Base-by-base conservation (phyloP, 179 eudicot genomes). In the Camellia oleifera region DNA sequence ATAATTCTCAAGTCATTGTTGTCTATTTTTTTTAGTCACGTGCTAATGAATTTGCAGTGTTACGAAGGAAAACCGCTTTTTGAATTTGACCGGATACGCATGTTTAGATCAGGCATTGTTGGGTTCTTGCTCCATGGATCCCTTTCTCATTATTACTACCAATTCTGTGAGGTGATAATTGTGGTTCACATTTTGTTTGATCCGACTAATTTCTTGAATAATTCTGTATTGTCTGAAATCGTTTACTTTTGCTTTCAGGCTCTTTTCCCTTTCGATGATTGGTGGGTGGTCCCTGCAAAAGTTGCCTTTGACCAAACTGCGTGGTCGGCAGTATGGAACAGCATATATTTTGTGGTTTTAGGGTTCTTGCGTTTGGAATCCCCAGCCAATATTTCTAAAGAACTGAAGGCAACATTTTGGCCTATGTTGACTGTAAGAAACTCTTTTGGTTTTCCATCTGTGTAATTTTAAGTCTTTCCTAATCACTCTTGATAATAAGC, bases 281-380 rank as follows among this genome's bases (percentile, higher is more conserved):
- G 99, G 99, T 96, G 99, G 99, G 97, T 86, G 74, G 97, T 96
- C 78, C 99, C 96, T 72, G 82, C 83, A 48, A 96, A 96, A 86
- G 99, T 94, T 69, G 93, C 84, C 66, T 94, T 96, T 85, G 99
- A 96, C 82, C 98, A 96, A 87, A 92, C 98, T 46, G 87, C 82
- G 40, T 96, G 99, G 99, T 75, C 98, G 18, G 96, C 90, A 42
- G 57, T 91, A 73, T 96, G 99, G 99, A 96, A 96, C 85, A 94
- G 97, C 87, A 94, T 96, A 45, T 96, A 96, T 88, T 96, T 76
- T 72, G 80, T 87, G 2, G 90, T 89, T 78, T 74, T 96, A 78
- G 97, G 94, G 20, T 40, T 91, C 15, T 79, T 96, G 79, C 89
- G 99, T 18, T 75, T 88, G 69, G 99, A 96, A 72, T 91, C 99